Evolutionary conservation across 306 rosid genomes (phyloP).

Genomic region (Myrica gale): DNA sequence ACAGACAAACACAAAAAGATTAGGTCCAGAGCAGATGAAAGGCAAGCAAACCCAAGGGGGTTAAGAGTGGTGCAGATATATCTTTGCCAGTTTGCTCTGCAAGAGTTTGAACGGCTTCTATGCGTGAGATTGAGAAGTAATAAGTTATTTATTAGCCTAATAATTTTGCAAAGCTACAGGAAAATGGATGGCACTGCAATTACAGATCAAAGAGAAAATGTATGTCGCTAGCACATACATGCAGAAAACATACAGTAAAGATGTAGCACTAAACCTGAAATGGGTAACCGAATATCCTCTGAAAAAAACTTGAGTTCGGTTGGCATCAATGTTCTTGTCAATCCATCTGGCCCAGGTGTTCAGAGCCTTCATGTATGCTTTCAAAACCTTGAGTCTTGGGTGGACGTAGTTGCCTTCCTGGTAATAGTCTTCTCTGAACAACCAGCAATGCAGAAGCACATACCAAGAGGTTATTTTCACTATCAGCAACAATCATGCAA

Average conservation of each 20-base stretch:
- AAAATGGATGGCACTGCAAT: neutral
- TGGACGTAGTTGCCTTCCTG: slow-evolving; percentile 83
- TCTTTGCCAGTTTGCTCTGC: slow-evolving; percentile 6
- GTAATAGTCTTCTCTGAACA: slow-evolving; percentile 79
- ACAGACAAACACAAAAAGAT: neutral
- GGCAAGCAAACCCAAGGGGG: neutral
- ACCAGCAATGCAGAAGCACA: slow-evolving; percentile 11
- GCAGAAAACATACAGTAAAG: slow-evolving; percentile 6
- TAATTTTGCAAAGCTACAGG: neutral
- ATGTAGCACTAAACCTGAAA: slow-evolving; percentile 61
- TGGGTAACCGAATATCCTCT: slow-evolving; percentile 90
- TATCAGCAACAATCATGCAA: slow-evolving; percentile 13
- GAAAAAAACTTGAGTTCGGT: slow-evolving; percentile 74
- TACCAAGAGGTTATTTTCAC: slow-evolving; percentile 7
- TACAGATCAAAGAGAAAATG: slow-evolving; percentile 8
- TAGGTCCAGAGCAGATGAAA: neutral
- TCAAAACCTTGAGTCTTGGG: slow-evolving; percentile 72
- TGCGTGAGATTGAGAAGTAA: slow-evolving; percentile 13
- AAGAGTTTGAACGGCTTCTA: neutral
- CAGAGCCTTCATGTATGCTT: slow-evolving; percentile 81
- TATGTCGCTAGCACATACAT: neutral
- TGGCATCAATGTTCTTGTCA: slow-evolving; percentile 52
- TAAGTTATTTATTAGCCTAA: slow-evolving; percentile 15
- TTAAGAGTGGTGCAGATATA: slow-evolving; percentile 10
- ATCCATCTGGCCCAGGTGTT: slow-evolving; percentile 90